Evolutionary conservation across 176 grass and related monocot species (phyloP), one percentile per base, ranked within the genome.

Genomic region (Bromus sterilis): DNA sequence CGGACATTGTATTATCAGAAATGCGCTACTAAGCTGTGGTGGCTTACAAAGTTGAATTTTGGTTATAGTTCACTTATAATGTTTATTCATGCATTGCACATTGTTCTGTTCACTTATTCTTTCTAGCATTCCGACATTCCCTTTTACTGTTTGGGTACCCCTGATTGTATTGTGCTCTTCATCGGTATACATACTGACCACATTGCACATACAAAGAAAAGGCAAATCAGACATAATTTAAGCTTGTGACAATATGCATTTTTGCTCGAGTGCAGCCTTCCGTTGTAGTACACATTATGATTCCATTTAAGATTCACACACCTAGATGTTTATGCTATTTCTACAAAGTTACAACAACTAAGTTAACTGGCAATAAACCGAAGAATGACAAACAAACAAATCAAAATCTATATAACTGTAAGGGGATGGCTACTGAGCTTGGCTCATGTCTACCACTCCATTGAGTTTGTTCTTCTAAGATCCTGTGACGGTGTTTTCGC

Each of bases 391-490:
- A 28, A 71, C 34, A 64, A 26, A 58, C 44, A 6, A 34, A 71
- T 31, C n/a, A 73, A 82, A 82, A 46, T 23, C 78, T 77, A 81
- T 71, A 69, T 78, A 72, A 25, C 26, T 78, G 73, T 85, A 73
- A 36, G 29, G 40, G 34, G 21, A 71, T 37, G 73, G 65, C 42
- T 37, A 59, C 29, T 73, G 57, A 79, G 67, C n/a, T 79, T 42
- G 18, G 78, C 11, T 71, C 81, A 40, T 28, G 11, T 44, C 90
- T 98, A 98, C 95, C 90, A 94, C 58, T 94, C 69, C 88, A 87
- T 78, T 3, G 95, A 98, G 76, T 80, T 82, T 31, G 86, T 94
- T 85, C 95, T 89, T 87, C 90, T 84, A 66, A 93, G 86, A 78
- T 69, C 77, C 12, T 7, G 41, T n/a, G 75, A 25, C 25, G 88